These are phyloP conservation scores for Fabrea salina DNA, from an alignment of 169 alveolate species.

Conservation along the genomic window DNA sequence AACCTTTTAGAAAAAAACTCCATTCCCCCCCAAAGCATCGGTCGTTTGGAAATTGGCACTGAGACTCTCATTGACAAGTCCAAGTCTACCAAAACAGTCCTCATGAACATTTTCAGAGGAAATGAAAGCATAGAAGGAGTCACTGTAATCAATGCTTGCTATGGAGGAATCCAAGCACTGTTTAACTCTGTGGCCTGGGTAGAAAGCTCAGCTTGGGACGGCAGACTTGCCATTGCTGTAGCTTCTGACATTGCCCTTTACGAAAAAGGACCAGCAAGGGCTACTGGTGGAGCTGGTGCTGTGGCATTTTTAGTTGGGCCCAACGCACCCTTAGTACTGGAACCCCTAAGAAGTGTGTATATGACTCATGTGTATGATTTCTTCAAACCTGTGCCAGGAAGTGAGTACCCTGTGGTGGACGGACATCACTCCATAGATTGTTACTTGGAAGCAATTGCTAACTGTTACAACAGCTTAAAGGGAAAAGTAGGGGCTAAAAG, in stretches of 20 bases:
- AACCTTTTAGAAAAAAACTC: slow-evolving; percentile 67
- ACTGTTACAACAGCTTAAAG: slow-evolving; percentile 50
- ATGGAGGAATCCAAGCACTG: slow-evolving; percentile 86
- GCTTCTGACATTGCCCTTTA: slow-evolving; percentile 83
- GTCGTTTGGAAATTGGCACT: slow-evolving; percentile 86
- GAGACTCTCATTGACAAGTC: slow-evolving; percentile 84
- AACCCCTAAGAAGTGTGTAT: slow-evolving; percentile 65
- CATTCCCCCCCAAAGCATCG: slow-evolving; percentile 63
- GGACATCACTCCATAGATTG: slow-evolving; percentile 70
- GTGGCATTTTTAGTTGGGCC: slow-evolving; percentile 76
- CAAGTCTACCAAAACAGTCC: slow-evolving; percentile 77
- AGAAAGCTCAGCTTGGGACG: slow-evolving; percentile 80
- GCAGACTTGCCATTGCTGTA: slow-evolving; percentile 73
- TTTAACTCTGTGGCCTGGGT: slow-evolving; percentile 81
- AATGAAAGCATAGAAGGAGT: slow-evolving; percentile 83
- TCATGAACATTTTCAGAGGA: slow-evolving; percentile 75
- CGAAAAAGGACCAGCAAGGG: slow-evolving; percentile 80
- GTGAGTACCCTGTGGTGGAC: slow-evolving; percentile 85
- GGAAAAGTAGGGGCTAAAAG: slow-evolving; percentile 38
- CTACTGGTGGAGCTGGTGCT: slow-evolving; percentile 88
- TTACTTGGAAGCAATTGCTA: slow-evolving; percentile 69
- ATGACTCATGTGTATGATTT: slow-evolving; percentile 80
- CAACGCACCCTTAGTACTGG: slow-evolving; percentile 58
- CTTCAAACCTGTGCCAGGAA: slow-evolving; percentile 76
- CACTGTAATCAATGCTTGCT: slow-evolving; percentile 85